phyloP scores from a whole-genome alignment of 73 alveolate genomes.

The Paramecium primaurelia region DNA sequence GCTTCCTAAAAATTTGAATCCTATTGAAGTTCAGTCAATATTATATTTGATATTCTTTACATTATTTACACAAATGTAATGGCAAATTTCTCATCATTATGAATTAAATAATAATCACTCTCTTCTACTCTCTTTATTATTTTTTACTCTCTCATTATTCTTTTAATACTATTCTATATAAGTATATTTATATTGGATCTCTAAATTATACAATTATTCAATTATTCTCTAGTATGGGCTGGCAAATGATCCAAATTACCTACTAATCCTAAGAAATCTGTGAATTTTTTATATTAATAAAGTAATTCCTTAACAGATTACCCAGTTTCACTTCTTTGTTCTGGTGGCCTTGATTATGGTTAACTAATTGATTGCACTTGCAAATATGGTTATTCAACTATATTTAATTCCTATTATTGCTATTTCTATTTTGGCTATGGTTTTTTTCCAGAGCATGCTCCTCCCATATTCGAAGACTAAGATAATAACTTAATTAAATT shows the following conservation, averaged over 20 bases:
- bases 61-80: not conserved
- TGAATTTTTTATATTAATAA: not conserved
- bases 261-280: not conserved
- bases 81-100: slow-evolving; percentile 37
- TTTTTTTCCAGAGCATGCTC: not conserved
- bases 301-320: not conserved
- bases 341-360: slow-evolving; percentile 11
- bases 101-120: slow-evolving; percentile 2
- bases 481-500: not conserved
- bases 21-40: slow-evolving; percentile 12
- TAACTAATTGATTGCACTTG: not conserved
- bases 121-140: slow-evolving; percentile 26
- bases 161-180: not conserved
- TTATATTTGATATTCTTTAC: slow-evolving; percentile 7
- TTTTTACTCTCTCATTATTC: not conserved
- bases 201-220: not conserved
- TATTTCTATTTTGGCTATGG: not conserved
- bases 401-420: not conserved
- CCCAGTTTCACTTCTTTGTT: not conserved
- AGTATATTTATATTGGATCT: not conserved
- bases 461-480: not conserved
- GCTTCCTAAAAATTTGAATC: slow-evolving; percentile 6
- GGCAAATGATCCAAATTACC: slow-evolving; percentile 7
- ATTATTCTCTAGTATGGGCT: not conserved
- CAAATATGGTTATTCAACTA: slow-evolving; percentile 19